Conservation (phyloP, 2,329 filamentous ascomycete species). For the Colletotrichum tropicicola region DNA sequence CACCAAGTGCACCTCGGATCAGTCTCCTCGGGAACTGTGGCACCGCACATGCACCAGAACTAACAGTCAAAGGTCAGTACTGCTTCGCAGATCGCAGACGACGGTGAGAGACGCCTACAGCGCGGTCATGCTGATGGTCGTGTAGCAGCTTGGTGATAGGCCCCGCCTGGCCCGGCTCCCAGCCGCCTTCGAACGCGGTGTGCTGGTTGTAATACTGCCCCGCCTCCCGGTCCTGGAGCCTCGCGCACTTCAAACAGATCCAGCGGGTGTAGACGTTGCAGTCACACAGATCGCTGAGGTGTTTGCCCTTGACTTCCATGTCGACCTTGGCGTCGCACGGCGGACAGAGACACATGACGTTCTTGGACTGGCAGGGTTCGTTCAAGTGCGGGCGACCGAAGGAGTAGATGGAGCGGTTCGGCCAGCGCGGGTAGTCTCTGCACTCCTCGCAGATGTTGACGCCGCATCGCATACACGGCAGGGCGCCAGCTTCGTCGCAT, state of each 20-base stretch:
- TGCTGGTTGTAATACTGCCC: not conserved
- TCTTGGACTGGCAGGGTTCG: not conserved
- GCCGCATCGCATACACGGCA: constrained; percentile 6
- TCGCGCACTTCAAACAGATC: constrained; percentile 14
- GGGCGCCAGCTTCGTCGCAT: constrained; percentile 8
- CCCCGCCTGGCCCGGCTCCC: not conserved
- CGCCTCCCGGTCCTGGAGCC: not conserved
- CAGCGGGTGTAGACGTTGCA: constrained; percentile 26
- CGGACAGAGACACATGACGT: constrained; percentile 27
- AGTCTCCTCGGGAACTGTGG: not conserved
- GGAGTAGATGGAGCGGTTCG: not conserved
- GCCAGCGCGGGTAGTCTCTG: constrained; percentile 8
- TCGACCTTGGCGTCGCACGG: constrained; percentile 17
- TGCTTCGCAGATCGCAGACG: not conserved
- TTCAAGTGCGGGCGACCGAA: constrained; percentile 22
- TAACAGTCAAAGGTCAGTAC: not conserved
- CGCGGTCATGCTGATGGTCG: not conserved
- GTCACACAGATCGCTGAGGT: constrained; percentile 23
- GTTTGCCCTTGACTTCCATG: not conserved
- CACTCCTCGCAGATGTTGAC: constrained; percentile 29
- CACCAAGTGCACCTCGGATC: constrained; percentile 27
- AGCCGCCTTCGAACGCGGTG: not conserved
- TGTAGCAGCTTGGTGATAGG: not conserved
- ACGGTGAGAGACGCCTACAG: not conserved
- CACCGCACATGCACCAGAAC: constrained; percentile 29